Conservation (phyloP, 768 basidiomycete genomes). For the Russula dissimulans region DNA sequence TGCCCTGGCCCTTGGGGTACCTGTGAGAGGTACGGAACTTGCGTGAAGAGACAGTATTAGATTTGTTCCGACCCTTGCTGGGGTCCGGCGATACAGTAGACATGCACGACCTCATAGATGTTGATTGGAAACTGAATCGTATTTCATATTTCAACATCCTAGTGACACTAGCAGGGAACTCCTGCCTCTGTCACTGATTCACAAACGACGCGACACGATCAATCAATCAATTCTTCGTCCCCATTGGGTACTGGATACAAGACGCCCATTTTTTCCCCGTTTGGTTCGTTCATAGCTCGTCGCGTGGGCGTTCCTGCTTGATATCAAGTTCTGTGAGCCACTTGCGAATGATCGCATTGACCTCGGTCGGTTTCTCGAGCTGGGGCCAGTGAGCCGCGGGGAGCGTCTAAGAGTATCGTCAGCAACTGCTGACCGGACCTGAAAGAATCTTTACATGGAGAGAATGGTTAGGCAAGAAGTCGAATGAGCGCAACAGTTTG, state of each 20-base stretch:
- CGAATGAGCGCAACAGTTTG: slow-evolving; percentile 22
- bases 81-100: not conserved
- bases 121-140: too few relatives aligned
- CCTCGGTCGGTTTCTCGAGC: slow-evolving; percentile 44
- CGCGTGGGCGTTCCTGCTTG: not conserved
- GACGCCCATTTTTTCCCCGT: not conserved
- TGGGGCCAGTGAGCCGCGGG: slow-evolving; percentile 60
- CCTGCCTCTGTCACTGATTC: not conserved
- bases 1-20: not conserved
- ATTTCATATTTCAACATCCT: not conserved
- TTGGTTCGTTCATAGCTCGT: slow-evolving; percentile 7
- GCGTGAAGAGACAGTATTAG: not conserved
- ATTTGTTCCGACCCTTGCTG: too few relatives aligned
- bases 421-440: not conserved
- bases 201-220: not conserved
- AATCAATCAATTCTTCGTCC: not conserved
- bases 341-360: slow-evolving; percentile 41
- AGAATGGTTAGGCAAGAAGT: slow-evolving; percentile 30
- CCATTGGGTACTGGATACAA: not conserved
- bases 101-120: too few relatives aligned
- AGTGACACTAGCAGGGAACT: not conserved
- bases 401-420: slow-evolving; percentile 32
- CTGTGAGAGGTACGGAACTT: not conserved
- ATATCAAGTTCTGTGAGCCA: slow-evolving; percentile 36
- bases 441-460: slow-evolving; percentile 25